A percentile compares a stretch with the other conserved stretches of the same genome.
Evolutionary conservation across 2,329 filamentous ascomycete genomes (phyloP).

Genomic region (Pyrenochaeta sp.): DNA sequence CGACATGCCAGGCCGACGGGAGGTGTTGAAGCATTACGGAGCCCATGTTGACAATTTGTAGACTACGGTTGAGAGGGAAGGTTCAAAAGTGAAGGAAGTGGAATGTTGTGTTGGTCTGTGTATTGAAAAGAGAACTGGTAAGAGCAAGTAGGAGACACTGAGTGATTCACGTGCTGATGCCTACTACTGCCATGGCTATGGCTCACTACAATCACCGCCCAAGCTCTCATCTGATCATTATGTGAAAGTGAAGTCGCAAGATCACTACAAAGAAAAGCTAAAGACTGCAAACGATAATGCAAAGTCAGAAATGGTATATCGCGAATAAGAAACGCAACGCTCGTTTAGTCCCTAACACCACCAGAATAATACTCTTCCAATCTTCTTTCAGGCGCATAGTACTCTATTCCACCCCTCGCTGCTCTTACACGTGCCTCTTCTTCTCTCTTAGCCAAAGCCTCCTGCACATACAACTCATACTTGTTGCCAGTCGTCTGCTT

Average conservation of each 20-base stretch:
- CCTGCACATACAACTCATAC: slow-evolving; percentile 23
- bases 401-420: slow-evolving; percentile 17
- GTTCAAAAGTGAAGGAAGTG: too few species aligned
- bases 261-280: too few species aligned
- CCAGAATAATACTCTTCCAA: slow-evolving; percentile 30
- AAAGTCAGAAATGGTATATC: too few species aligned
- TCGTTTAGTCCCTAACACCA: slow-evolving; percentile 5
- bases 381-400: slow-evolving; percentile 35
- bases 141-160: too few species aligned
- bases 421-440: slow-evolving; percentile 15
- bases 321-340: neutral
- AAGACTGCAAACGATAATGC: too few species aligned
- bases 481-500: slow-evolving; percentile 12
- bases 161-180: neutral
- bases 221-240: too few species aligned
- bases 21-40: slow-evolving; percentile 91
- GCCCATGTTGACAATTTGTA: slow-evolving; percentile 60
- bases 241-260: too few species aligned
- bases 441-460: slow-evolving; percentile 20
- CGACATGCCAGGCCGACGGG: slow-evolving; percentile 92
- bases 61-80: neutral
- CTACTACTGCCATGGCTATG: neutral
- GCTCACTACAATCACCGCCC: too few species aligned
- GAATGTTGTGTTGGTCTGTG: neutral
- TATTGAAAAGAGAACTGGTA: neutral